Base-by-base conservation (phyloP, 768 basidiomycete genomes). In the Rhizopogon roseolus region DNA sequence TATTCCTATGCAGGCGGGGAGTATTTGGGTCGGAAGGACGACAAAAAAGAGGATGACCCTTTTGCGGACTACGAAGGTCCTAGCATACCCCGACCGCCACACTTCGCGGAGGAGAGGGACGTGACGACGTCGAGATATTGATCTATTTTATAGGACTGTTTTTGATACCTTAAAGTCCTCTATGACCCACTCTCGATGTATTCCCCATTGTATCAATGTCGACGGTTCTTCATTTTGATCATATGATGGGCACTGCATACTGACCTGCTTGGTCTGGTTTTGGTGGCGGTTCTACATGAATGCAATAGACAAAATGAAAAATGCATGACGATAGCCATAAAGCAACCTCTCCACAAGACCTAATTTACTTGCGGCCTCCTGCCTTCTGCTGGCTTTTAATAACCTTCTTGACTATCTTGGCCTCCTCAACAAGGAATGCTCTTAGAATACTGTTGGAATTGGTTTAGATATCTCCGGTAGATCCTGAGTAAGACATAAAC, bases 381-480 rank as follows among this genome's bases (percentile, higher is more conserved):
- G 65, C 62, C 57, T 64, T 69, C 71, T 82, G 76, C 74, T 91
- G 92, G 68, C 88, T 87, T 81, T 97, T 97, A 81, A 98, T 94
- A 63, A 98, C 96, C 76, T 84, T 88, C 87, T 99, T 99, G 69
- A 99, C 97, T 65, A 99, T 98, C 81, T 98, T 98, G 42, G 97
- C 97, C 80, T 99, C 97, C 81, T 98, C 97, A 39, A 99, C 91
- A 56, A 99, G 76, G 86, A 99, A 99, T 59, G 97, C 94, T 56
- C 97, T 91, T 63, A 98, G 88, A 64, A 99, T 95, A 59, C 97
- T 98, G 37, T 49, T 39, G 38, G 41, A n/a, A 36, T 8, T 22
- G 17, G 7, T 36, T 46, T 22, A 48, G 14, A 55, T 29, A 53
- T 6, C n/a, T 25, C 10, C 38, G 45, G 39, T n/a, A 27, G 32